Evolutionary conservation across 331 rosid genomes (phyloP), one percentile per base, ranked within the genome.

Genomic region (Telfairia occidentalis): DNA sequence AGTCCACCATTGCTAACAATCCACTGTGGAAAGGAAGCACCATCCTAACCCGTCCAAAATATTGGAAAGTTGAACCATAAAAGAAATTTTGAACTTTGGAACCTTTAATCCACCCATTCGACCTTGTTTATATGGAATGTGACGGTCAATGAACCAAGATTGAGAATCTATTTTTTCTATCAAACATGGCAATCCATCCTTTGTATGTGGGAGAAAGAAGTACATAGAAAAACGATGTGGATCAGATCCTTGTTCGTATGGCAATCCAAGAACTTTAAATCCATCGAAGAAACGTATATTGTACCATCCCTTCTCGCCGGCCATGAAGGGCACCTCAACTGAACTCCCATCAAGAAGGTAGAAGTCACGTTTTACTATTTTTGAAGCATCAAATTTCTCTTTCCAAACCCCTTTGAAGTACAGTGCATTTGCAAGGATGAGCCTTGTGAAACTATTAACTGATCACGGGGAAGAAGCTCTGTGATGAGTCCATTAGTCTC

Each of bases 331-430:
- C 21, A 75, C 90, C 77, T 84, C 77, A 59, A 87, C 90, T 34
- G 83, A 70, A 78, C 82, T 83, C 42, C 90, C 95, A 70, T 82
- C 66, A 5, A 84, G 85, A 72, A 89, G 95, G 82, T 84, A 84
- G 80, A 93, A 93, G 48, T 91, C 95, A 45, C 78, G 19, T 24
- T 91, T 85, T 81, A 87, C 79, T 0, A 97, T 91, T 57, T 21
- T 29, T 0, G 88, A 85, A 46, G 88, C 86, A 75, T 89, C 84
- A 54, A 93, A 91, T 82, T 82, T 80, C 49, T 89, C 84, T 42
- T 23, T 77, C 98, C 98, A 93, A 1, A 72, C 92, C 60, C 97
- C 98, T 82, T 89, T 91, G 86, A 93, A 93, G 79, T 90, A 89
- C 4, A 93, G 48, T 4, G 96, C 96, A 67, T 90, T 92, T n/a